Percentiles rank a stretch among this genome's conserved stretches.
phyloP scores from a whole-genome alignment of 805 yeast genomes.

The Candida krabiensis region DNA sequence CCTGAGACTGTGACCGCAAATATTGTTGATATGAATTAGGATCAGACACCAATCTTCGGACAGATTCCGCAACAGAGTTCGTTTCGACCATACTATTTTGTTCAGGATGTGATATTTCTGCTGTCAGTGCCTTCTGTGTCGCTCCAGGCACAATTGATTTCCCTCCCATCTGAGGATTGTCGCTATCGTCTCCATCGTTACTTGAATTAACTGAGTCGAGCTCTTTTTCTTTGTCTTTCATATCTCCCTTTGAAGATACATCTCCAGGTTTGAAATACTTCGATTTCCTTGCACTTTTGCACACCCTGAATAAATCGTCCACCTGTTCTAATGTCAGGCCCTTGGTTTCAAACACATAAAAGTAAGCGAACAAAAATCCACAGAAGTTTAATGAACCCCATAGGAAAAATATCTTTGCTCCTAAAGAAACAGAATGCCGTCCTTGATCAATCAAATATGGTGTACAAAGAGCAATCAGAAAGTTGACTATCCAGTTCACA shows the following conservation, averaged over 20 bases:
- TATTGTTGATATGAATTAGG: neutral
- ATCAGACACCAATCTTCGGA: neutral
- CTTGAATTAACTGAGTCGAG: neutral
- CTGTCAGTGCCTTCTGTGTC: neutral
- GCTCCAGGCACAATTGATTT: neutral
- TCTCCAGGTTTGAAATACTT: conserved; percentile 37
- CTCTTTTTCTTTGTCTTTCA: neutral
- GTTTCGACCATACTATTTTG: neutral
- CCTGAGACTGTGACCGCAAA: neutral
- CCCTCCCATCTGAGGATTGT: neutral
- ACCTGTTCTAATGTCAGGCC: conserved; percentile 81
- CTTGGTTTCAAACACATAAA: conserved; percentile 74
- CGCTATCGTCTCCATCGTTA: neutral
- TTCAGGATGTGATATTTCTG: neutral
- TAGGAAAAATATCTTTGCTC: conserved; percentile 70
- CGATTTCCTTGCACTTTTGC: conserved; percentile 56
- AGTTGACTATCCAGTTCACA: conserved; percentile 78
- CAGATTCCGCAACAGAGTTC: neutral
- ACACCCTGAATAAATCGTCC: conserved; percentile 67
- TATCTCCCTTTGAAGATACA: no score
- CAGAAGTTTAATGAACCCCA: conserved; percentile 73
- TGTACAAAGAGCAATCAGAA: conserved; percentile 70
- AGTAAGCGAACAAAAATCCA: conserved; percentile 62
- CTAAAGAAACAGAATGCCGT: conserved; percentile 63
- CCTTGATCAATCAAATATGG: conserved; percentile 76